Evolutionary conservation across 106 monocot genomes (phyloP).

Genomic region (Allium fistulosum): DNA sequence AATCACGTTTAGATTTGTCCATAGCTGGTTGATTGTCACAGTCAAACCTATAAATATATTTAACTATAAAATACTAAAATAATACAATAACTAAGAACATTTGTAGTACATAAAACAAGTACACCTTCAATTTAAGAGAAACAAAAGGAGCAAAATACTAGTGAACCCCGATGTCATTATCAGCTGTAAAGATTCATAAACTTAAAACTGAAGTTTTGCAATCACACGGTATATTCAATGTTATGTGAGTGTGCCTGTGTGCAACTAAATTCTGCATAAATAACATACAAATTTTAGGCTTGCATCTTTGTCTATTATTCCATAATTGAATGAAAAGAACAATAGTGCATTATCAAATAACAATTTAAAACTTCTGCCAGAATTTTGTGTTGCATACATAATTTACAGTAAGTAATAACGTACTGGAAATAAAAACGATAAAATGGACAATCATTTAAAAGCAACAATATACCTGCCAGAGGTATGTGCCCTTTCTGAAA

Average conservation of each 20-base stretch:
- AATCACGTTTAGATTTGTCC: conserved; percentile 59
- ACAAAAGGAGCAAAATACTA: too few relatives aligned
- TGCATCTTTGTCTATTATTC: too few relatives aligned
- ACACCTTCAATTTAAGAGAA: neutral
- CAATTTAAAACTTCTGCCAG: neutral
- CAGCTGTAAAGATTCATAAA: too few relatives aligned
- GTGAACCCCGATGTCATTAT: too few relatives aligned
- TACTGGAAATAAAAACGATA: neutral
- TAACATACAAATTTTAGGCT: neutral
- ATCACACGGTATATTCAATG: too few relatives aligned
- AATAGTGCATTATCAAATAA: neutral
- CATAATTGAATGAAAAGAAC: too few relatives aligned
- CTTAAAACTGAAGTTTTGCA: too few relatives aligned
- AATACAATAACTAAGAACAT: neutral
- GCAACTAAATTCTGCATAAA: neutral
- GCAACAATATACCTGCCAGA: conserved; percentile 38
- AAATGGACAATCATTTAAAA: neutral
- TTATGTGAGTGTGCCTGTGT: too few relatives aligned
- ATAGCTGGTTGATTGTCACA: conserved; percentile 25
- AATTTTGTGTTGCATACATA: neutral
- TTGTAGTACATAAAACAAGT: neutral
- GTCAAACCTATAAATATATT: conserved; percentile 26
- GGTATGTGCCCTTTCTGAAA: conserved; percentile 31
- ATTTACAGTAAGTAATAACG: neutral
- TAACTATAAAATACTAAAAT: neutral